Evolutionary conservation across 2,329 filamentous ascomycete genomes (phyloP), one percentile per base, ranked within the genome.

Genomic region (Colletotrichum paranaense): DNA sequence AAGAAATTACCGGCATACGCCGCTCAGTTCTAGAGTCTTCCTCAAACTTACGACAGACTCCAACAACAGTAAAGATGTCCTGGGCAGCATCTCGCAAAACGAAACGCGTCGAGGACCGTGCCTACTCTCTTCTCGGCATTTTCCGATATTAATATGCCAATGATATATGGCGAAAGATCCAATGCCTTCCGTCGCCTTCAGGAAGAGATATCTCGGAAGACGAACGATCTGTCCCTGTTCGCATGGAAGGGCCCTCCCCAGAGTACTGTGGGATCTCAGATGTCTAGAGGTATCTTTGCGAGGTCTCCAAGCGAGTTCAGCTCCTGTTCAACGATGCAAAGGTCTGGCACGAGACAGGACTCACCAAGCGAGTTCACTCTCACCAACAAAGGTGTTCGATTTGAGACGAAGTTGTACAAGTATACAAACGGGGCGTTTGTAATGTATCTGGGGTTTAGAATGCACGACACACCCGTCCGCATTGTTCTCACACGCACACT

Each of bases 61-160:
- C 53, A 1, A 30, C 30, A 4, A 46, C 59, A 1, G 60, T 59
- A 1, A 77, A 77, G 64, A 80, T 80, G 78, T 78, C 76, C 5
- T 80, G 79, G 79, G 78, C 77, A 52, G 74, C 78, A 2, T 67
- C 62, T 4, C 67, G 78, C 19, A 9, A 73, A 49, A 78, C 76
- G 7, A 79, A 71, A 1, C 58, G 75, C 4, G 4, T 59, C 62
- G 75, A 80, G 56, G 76, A 81, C 65, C 59, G 70, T 6, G 78
- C 78, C 0, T 79, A 79, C 53, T 77, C 74, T 12, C 65, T 80
- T 5, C 62, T 79, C 12, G 79, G 79, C 11, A 62, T 80, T 5
- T 79, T 80, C 32, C 32, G 66, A 70, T 26, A 74, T 80, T 14
- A 78, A 74, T n/a, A 79, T 81, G 76, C 68, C 76, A 5, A 65